These are phyloP conservation scores for Lentinula sp. DNA, from an alignment of 768 basidiomycete genomes.

Conservation along the genomic window DNA sequence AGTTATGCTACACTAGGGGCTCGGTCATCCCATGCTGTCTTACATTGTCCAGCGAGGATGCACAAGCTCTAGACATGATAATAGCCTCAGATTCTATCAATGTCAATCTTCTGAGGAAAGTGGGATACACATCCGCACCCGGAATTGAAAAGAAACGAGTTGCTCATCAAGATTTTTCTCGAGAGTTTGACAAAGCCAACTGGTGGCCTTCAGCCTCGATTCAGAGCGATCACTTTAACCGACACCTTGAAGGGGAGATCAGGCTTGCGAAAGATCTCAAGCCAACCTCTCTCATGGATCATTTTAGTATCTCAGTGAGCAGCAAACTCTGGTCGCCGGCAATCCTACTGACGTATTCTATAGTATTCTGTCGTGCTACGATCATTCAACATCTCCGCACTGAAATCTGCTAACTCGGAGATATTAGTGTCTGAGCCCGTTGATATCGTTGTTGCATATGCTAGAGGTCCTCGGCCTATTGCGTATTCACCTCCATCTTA, in stretches of 20 bases:
- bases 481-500: conserved; percentile 49
- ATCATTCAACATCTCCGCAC: conserved; percentile 35
- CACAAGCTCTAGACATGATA: conserved; percentile 33
- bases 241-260: conserved; percentile 48
- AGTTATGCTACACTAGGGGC: conserved; percentile 46
- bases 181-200: conserved; percentile 35
- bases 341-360: background rate
- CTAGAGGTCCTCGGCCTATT: conserved; percentile 41
- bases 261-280: conserved; percentile 43
- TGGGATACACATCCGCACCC: conserved; percentile 24
- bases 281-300: conserved; percentile 42
- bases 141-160: conserved; percentile 28
- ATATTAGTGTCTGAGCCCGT: conserved; percentile 43
- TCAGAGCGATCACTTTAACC: conserved; percentile 22
- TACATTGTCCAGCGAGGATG: conserved; percentile 32
- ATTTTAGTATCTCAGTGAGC: conserved; percentile 45
- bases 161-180: conserved; percentile 39
- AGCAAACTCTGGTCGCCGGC: conserved; percentile 2
- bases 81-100: conserved; percentile 32
- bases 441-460: conserved; percentile 46
- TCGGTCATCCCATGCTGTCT: conserved; percentile 41
- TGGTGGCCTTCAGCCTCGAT: conserved; percentile 41
- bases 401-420: conserved; percentile 25
- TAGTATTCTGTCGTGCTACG: conserved; percentile 43
- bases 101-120: conserved; percentile 22